These are phyloP conservation scores for Metarhizium sp. DNA, from an alignment of 2,329 filamentous ascomycete species.

Conservation along the genomic window DNA sequence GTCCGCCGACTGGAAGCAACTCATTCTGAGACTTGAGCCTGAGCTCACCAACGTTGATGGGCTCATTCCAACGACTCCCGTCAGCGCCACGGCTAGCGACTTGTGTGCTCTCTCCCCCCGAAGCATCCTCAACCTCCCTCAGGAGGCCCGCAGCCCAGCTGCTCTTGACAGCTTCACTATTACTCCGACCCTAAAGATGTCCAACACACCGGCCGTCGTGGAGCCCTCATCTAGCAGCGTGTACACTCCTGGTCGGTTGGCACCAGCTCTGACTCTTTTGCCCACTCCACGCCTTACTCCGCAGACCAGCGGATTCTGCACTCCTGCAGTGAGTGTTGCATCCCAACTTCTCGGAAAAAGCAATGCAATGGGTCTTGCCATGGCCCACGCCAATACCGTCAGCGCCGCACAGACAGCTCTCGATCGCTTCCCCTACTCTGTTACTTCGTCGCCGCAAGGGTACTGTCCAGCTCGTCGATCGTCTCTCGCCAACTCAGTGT, in stretches of 20 bases:
- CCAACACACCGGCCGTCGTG: constrained; percentile 34
- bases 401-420: constrained; percentile 34
- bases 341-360: constrained; percentile 38
- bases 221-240: constrained; percentile 34
- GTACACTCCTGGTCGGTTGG: constrained; percentile 36
- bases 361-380: constrained; percentile 51
- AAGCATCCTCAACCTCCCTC: constrained; percentile 34
- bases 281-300: constrained; percentile 52
- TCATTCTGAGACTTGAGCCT: constrained; percentile 47
- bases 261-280: constrained; percentile 44
- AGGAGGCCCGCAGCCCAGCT: constrained; percentile 23
- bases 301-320: constrained; percentile 44
- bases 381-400: constrained; percentile 43
- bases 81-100: constrained; percentile 21
- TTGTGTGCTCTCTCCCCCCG: constrained; percentile 29
- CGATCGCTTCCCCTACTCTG: constrained; percentile 41
- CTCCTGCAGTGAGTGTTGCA: constrained; percentile 49
- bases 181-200: constrained; percentile 31
- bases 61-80: constrained; percentile 29
- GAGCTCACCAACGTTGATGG: constrained; percentile 50
- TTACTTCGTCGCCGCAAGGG: constrained; percentile 42
- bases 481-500: constrained; percentile 54
- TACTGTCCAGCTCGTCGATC: constrained; percentile 45
- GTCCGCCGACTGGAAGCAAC: constrained; percentile 46
- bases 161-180: constrained; percentile 28